phyloP scores from a whole-genome alignment of 306 rosid genomes.

The Mimosa pudica region DNA sequence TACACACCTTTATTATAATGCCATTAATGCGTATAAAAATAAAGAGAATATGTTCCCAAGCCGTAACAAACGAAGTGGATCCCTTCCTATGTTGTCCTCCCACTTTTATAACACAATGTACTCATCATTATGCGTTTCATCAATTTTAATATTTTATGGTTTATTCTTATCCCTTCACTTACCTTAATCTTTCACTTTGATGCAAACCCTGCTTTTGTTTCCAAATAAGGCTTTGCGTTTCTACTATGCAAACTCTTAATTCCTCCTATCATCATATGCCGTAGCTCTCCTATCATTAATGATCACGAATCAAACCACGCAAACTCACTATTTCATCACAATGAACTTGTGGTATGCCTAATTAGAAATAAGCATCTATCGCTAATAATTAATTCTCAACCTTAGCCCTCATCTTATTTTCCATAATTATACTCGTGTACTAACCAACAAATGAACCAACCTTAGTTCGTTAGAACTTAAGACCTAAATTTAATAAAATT shows the following conservation, averaged over 20 bases:
- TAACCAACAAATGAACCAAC: neutral
- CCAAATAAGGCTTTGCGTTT: neutral
- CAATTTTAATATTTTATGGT: neutral
- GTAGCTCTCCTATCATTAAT: neutral
- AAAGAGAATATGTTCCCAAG: slow-evolving; percentile 45
- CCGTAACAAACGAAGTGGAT: slow-evolving; percentile 50
- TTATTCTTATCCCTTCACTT: neutral
- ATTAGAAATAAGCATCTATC: slow-evolving; percentile 32
- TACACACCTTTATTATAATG: neutral
- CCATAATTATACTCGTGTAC: neutral
- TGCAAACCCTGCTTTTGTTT: neutral
- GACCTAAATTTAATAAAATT: neutral
- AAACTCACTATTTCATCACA: neutral
- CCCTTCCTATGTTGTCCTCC: slow-evolving; percentile 51
- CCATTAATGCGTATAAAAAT: slow-evolving; percentile 44
- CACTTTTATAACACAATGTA: slow-evolving; percentile 31
- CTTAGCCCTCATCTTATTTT: neutral
- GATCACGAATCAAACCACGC: slow-evolving; percentile 16
- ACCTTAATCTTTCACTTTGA: neutral
- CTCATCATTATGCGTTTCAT: slow-evolving; percentile 29
- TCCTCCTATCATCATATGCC: too few relatives aligned
- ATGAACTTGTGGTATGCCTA: slow-evolving; percentile 23
- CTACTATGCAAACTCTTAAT: neutral
- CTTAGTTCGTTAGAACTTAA: neutral
- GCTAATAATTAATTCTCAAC: neutral